phyloP scores from a whole-genome alignment of 768 basidiomycete species.

The Trametes cinnabarina region DNA sequence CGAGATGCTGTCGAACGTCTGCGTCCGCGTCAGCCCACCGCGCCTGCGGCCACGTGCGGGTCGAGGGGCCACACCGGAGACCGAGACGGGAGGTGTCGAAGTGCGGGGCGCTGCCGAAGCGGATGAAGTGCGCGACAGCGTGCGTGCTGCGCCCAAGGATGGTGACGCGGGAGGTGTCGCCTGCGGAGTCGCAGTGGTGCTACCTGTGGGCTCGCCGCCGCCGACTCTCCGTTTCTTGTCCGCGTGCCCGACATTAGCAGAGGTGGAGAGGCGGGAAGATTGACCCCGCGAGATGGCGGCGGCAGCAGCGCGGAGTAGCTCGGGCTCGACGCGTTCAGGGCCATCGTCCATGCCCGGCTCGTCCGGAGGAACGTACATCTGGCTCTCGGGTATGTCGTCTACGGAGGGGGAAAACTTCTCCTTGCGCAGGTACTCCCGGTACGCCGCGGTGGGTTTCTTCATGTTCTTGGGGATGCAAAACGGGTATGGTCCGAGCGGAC shows the following conservation, averaged over 20 bases:
- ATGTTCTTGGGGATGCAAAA: conserved; percentile 15
- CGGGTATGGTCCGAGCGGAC: conserved; percentile 26
- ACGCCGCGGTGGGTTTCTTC: conserved; percentile 25
- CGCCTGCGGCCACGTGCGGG: neutral
- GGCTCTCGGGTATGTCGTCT: conserved; percentile 24
- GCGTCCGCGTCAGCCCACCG: conserved; percentile 9
- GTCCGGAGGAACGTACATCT: conserved; percentile 27
- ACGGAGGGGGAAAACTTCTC: conserved; percentile 4
- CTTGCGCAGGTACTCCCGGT: conserved; percentile 21
- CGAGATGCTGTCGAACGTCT: conserved; percentile 4
- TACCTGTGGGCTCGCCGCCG: neutral
- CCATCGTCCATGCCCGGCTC: conserved; percentile 25
- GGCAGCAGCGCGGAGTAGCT: neutral
- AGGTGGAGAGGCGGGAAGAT: no score
- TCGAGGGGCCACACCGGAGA: neutral
- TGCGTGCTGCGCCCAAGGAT: neutral
- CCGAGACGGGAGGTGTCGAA: conserved; percentile 1
- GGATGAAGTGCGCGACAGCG: neutral
- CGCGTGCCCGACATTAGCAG: neutral
- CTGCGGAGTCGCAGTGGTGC: neutral
- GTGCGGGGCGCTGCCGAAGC: neutral
- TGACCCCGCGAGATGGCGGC: neutral
- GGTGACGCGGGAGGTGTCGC: conserved; percentile 1
- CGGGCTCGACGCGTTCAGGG: neutral
- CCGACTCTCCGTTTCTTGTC: conserved; percentile 11